A percentile compares a stretch with the other conserved stretches of the same genome.
phyloP scores from a whole-genome alignment of 2,329 filamentous ascomycete genomes.

The Hypoxylon rubiginosum region DNA sequence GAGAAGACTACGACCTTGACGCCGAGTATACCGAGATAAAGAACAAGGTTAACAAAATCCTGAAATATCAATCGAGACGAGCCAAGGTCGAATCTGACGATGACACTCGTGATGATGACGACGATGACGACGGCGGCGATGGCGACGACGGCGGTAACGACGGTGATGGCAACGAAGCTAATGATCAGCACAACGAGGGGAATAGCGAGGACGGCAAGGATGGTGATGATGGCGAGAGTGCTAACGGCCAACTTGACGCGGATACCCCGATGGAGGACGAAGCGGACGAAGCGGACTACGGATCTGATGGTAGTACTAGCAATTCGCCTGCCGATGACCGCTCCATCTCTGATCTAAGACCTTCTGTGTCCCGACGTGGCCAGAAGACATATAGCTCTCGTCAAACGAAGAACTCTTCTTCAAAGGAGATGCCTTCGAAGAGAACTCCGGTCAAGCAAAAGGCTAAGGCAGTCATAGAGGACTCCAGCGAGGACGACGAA shows the following conservation, averaged over 20 bases:
- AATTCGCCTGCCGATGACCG: conserved; percentile 18
- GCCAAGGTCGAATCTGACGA: conserved; percentile 35
- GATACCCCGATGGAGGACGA: conserved; percentile 23
- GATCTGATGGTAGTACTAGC: conserved; percentile 33
- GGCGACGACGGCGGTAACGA: conserved; percentile 17
- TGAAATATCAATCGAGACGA: conserved; percentile 24
- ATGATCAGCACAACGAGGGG: conserved; percentile 23
- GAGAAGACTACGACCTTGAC: conserved; percentile 41
- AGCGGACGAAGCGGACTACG: not conserved
- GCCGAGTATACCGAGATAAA: conserved; percentile 45
- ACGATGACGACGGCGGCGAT: conserved; percentile 16
- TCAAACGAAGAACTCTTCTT: conserved; percentile 13
- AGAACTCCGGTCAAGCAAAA: conserved; percentile 7
- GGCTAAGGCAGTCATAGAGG: not conserved
- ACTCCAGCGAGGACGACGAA: conserved; percentile 25
- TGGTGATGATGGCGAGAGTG: conserved; percentile 9
- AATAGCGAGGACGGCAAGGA: conserved; percentile 17
- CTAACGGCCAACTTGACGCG: conserved; percentile 10
- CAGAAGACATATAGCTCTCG: too few species aligned
- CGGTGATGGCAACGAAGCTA: conserved; percentile 7
- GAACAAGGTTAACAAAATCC: conserved; percentile 44
- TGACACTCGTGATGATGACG: conserved; percentile 20
- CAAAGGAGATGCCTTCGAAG: not conserved
- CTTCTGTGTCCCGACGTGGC: not conserved
- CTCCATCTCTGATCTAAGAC: conserved; percentile 23